Conservation (phyloP, 805 yeast genomes). For the Metahyphopichia silvanorum region DNA sequence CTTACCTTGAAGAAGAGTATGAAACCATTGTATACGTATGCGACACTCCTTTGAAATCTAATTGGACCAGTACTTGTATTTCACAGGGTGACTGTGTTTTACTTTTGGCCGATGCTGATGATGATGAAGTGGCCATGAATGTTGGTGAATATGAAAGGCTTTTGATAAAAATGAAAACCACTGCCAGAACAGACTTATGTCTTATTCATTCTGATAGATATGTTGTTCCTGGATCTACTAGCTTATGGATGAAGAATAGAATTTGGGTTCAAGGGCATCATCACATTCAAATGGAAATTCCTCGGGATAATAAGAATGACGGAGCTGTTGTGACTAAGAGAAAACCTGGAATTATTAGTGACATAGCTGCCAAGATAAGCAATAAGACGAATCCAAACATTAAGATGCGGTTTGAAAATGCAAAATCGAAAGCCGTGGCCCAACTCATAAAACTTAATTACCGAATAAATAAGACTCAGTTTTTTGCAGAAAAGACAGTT, state of each 20-base stretch:
- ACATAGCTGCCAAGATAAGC: slow-evolving; percentile 33
- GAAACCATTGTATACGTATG: slow-evolving; percentile 88
- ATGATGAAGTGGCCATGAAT: slow-evolving; percentile 52
- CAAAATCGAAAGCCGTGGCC: slow-evolving; percentile 25
- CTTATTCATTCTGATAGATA: slow-evolving; percentile 77
- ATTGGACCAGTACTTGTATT: slow-evolving; percentile 91
- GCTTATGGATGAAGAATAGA: slow-evolving; percentile 78
- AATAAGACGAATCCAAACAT: slow-evolving; percentile 32
- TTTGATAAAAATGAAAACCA: slow-evolving; percentile 68
- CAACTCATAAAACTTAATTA: slow-evolving; percentile 23
- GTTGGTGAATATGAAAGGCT: slow-evolving; percentile 85
- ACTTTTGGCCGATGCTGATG: slow-evolving; percentile 78
- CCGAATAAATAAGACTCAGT: slow-evolving; percentile 15
- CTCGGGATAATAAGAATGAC: slow-evolving; percentile 15
- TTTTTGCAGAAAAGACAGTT: slow-evolving; percentile 22
- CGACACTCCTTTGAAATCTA: slow-evolving; percentile 76
- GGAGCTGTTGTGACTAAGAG: slow-evolving; percentile 14
- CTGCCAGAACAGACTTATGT: slow-evolving; percentile 85
- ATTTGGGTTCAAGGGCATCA: slow-evolving; percentile 93
- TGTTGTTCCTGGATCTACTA: slow-evolving; percentile 83
- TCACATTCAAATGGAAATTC: slow-evolving; percentile 70
- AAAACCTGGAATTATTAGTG: slow-evolving; percentile 25
- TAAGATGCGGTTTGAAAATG: slow-evolving; percentile 28
- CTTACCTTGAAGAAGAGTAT: slow-evolving; percentile 85
- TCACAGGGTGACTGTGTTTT: slow-evolving; percentile 95